A percentile compares a stretch with the other conserved stretches of the same genome.
These are phyloP conservation scores for Pythium phragmiticola DNA, from an alignment of 352 stramenopile species.

Conservation along the genomic window DNA sequence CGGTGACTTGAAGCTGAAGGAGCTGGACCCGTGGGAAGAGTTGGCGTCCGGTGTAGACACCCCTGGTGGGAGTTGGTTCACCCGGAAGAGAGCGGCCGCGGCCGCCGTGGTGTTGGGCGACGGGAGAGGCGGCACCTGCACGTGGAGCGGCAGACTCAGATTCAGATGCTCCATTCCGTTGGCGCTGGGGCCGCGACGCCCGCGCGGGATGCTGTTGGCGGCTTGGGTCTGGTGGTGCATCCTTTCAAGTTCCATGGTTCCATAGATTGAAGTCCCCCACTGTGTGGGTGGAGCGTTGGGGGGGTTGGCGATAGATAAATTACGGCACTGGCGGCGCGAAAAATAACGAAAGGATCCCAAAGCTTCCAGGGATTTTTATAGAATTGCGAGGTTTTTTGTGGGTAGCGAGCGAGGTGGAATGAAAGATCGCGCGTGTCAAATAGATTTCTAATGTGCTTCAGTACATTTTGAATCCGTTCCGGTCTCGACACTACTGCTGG, in stretches of 20 bases:
- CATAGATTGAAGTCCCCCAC: slow-evolving; percentile 13
- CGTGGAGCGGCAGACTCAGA: slow-evolving; percentile 11
- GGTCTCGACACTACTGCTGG: too few relatives aligned
- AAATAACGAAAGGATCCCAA: slow-evolving; percentile 17
- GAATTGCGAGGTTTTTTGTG: background rate
- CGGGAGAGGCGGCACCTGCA: slow-evolving; percentile 14
- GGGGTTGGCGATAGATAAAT: background rate
- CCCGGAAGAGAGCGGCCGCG: slow-evolving; percentile 25
- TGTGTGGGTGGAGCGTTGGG: background rate
- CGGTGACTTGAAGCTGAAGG: too few relatives aligned
- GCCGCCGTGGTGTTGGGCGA: slow-evolving; percentile 20
- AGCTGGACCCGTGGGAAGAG: background rate
- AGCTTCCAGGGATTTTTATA: slow-evolving; percentile 15
- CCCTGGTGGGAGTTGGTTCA: slow-evolving; percentile 2
- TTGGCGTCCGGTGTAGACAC: background rate
- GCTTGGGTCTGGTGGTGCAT: slow-evolving; percentile 1
- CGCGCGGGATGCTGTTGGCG: background rate
- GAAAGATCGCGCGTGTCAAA: too few relatives aligned
- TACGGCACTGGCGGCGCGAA: slow-evolving; percentile 4
- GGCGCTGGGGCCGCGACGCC: background rate
- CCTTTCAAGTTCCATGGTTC: slow-evolving; percentile 21
- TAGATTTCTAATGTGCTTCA: too few relatives aligned
- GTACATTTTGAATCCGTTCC: too few relatives aligned
- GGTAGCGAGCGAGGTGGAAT: slow-evolving; percentile 9
- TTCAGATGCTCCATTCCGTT: slow-evolving; percentile 12